Evolutionary conservation across 805 yeast species (phyloP).

Genomic region (Lipomyces spencermartinsiae): DNA sequence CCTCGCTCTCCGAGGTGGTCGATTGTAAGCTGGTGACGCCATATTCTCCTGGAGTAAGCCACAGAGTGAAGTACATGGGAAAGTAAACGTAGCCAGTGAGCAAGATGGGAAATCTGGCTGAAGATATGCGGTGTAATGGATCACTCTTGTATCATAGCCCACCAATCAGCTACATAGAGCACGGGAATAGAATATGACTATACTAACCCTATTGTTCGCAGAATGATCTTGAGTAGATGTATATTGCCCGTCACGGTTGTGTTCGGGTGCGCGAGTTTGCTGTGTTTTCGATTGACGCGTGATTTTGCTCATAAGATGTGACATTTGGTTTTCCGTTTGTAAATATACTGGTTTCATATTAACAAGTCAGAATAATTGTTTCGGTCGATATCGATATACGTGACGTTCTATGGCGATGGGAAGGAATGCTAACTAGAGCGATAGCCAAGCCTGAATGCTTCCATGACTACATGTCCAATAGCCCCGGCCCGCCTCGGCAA

Average conservation of each 20-base stretch:
- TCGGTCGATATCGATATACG: neutral
- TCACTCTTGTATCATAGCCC: neutral
- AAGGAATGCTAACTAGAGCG: too few relatives aligned
- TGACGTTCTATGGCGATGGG: neutral
- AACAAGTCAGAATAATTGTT: neutral
- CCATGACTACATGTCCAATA: too few relatives aligned
- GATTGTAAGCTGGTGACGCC: neutral
- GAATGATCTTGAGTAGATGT: neutral
- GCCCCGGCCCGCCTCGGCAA: too few relatives aligned
- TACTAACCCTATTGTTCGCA: neutral
- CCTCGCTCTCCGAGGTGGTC: slow-evolving; percentile 89
- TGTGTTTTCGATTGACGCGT: too few relatives aligned
- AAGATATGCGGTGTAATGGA: neutral
- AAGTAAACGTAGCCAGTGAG: neutral
- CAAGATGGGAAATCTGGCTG: neutral
- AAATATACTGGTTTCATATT: neutral
- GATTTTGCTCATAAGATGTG: neutral
- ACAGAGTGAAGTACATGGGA: neutral
- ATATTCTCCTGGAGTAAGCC: neutral
- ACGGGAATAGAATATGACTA: neutral
- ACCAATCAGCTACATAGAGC: slow-evolving; percentile 1
- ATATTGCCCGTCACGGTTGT: neutral
- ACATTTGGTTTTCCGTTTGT: neutral
- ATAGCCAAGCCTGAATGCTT: too few relatives aligned
- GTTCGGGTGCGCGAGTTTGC: neutral